phyloP scores from a whole-genome alignment of 768 basidiomycete genomes.

The Nidula microcarpa region DNA sequence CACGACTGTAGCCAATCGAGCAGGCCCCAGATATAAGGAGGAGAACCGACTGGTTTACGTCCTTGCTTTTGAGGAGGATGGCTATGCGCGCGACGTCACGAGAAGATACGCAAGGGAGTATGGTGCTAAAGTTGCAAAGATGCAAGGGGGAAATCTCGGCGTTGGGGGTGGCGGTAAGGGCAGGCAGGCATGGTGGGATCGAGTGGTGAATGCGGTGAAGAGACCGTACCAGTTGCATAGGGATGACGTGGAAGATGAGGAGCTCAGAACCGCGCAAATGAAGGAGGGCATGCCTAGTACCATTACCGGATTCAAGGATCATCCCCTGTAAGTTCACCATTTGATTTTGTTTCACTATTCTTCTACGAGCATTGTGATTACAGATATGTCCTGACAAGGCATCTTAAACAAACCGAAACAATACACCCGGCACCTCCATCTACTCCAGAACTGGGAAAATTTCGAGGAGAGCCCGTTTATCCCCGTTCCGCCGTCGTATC shows the following conservation, averaged over 20 bases:
- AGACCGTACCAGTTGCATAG: slow-evolving; percentile 84
- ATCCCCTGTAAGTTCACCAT: slow-evolving; percentile 68
- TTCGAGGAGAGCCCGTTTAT: slow-evolving; percentile 92
- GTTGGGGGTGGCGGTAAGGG: slow-evolving; percentile 49
- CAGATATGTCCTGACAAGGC: slow-evolving; percentile 82
- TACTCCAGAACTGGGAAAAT: slow-evolving; percentile 80
- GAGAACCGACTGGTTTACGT: slow-evolving; percentile 94
- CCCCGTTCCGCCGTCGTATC: slow-evolving; percentile 78
- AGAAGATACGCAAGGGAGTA: slow-evolving; percentile 83
- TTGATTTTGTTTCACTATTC: not conserved
- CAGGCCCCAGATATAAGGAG: slow-evolving; percentile 22
- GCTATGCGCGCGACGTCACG: slow-evolving; percentile 88
- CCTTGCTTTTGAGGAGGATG: slow-evolving; percentile 92
- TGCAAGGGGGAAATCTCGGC: slow-evolving; percentile 55
- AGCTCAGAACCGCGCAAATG: slow-evolving; percentile 71
- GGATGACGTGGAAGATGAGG: slow-evolving; percentile 91
- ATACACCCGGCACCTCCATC: slow-evolving; percentile 65
- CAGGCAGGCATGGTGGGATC: slow-evolving; percentile 84
- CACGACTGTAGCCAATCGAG: slow-evolving; percentile 6
- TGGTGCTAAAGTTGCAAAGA: slow-evolving; percentile 74
- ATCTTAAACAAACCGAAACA: slow-evolving; percentile 85
- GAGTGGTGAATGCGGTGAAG: slow-evolving; percentile 55
- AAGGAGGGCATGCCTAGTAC: slow-evolving; percentile 93
- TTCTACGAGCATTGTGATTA: not conserved
- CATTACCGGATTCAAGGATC: slow-evolving; percentile 91